phyloP scores from a whole-genome alignment of 1,139 yeast species.

The Pichia sp. region DNA sequence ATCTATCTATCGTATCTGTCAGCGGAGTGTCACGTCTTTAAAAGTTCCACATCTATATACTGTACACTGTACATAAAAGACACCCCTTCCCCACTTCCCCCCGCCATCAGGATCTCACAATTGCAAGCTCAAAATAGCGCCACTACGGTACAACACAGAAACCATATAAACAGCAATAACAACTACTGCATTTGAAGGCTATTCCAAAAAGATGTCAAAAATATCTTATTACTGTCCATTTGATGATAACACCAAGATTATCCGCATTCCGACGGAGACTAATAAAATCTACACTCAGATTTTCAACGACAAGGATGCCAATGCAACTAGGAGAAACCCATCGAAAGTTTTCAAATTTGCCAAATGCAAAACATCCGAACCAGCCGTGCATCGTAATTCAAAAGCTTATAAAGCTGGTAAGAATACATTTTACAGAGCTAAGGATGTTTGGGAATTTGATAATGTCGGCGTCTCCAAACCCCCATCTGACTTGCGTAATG shows the following conservation, averaged over 20 bases:
- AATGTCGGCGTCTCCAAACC: slow-evolving; percentile 65
- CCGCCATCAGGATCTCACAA: too few relatives aligned
- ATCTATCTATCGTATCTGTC: too few relatives aligned
- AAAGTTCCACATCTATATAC: too few relatives aligned
- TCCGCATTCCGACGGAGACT: slow-evolving; percentile 8
- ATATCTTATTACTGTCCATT: slow-evolving; percentile 14
- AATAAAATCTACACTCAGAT: slow-evolving; percentile 1
- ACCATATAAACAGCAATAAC: too few relatives aligned
- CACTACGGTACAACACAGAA: too few relatives aligned
- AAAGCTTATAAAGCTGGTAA: background rate
- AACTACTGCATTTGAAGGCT: background rate
- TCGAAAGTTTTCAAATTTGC: slow-evolving; percentile 8
- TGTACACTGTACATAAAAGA: too few relatives aligned
- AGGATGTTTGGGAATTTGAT: slow-evolving; percentile 71
- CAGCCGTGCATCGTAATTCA: background rate
- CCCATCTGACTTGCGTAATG: slow-evolving; percentile 19
- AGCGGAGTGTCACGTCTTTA: too few relatives aligned
- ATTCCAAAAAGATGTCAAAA: slow-evolving; percentile 4
- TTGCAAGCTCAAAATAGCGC: too few relatives aligned
- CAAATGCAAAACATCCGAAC: slow-evolving; percentile 5
- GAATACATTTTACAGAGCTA: slow-evolving; percentile 23
- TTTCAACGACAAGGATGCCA: background rate
- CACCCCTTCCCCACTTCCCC: too few relatives aligned
- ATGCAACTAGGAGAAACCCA: slow-evolving; percentile 2
- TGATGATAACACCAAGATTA: slow-evolving; percentile 12